phyloP scores from a whole-genome alignment of 2,329 filamentous ascomycete species.

The Penicillium concentricum region DNA sequence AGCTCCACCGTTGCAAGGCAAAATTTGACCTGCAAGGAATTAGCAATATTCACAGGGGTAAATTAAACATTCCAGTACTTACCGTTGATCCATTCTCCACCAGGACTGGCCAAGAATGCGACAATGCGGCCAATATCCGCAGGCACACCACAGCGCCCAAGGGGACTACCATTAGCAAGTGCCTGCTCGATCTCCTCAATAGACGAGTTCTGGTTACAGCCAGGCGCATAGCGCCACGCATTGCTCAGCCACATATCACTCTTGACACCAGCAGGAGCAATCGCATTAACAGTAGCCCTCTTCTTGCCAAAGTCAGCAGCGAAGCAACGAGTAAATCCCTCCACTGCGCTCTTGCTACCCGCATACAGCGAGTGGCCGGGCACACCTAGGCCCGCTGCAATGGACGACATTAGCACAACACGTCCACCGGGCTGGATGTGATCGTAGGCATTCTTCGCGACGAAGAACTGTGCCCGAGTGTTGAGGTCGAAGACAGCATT shows the following conservation, averaged over 20 bases:
- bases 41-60: background rate
- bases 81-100: conserved; percentile 67
- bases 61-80: conserved; percentile 23
- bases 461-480: conserved; percentile 64
- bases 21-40: conserved; percentile 21
- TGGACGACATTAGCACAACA: conserved; percentile 72
- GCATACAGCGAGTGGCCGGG: conserved; percentile 73
- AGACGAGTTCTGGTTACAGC: conserved; percentile 40
- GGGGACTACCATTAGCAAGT: conserved; percentile 58
- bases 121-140: conserved; percentile 60
- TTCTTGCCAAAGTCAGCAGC: conserved; percentile 68
- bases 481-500: conserved; percentile 61
- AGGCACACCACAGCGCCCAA: conserved; percentile 58
- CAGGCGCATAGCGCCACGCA: conserved; percentile 64
- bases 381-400: conserved; percentile 66
- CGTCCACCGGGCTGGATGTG: conserved; percentile 68
- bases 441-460: conserved; percentile 66
- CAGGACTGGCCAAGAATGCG: conserved; percentile 55
- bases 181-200: conserved; percentile 56
- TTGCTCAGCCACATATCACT: conserved; percentile 72
- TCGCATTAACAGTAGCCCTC: conserved; percentile 28
- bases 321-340: conserved; percentile 73
- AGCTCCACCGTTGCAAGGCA: conserved; percentile 25
- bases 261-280: conserved; percentile 28
- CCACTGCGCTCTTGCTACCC: conserved; percentile 72